Base-by-base conservation (phyloP, 2,329 filamentous ascomycete species). In the Colletotrichum camelliae region DNA sequence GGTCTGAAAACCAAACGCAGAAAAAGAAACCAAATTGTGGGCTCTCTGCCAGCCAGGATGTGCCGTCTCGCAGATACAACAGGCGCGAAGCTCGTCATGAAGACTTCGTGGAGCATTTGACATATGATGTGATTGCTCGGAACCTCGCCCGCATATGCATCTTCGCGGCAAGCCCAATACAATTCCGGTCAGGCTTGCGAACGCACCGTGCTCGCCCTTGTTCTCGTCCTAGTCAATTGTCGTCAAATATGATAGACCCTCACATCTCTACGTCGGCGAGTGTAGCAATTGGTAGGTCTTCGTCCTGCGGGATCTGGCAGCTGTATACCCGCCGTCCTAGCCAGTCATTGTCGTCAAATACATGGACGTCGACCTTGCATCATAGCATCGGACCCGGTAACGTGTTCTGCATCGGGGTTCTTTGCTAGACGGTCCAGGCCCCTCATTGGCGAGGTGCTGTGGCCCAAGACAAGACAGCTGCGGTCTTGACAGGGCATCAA, bases 121-220 rank as follows among this genome's bases (percentile, higher is more conserved):
- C 33, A 57, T 29, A 57, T 66, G 39, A 74, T 58, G 48, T 67
- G 65, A 74, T 37, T 67, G 65, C 64, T 65, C 64, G 35, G 37
- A 70, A 69, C 15, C 52, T 48, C 43, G 13, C 61, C 43, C 27
- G 35, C 64, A 58, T 24, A 52, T 74, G 70, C 57, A 76, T 58
- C 52, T 43, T 74, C 31, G 43, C 64, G 43, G 43, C 57, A 69
- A n/a, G 57, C 12, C 16, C 37, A 48, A 39, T 12, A 69, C 70
- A 16, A 43, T 69, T 60, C 27, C 16, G 69, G 74, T 39, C 9
- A 72, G 27, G 64, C 35, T 69, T 76, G 70, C 70, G 70, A 69
- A 10, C 10, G 27, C 37, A 16, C 55, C 9, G 29, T 29, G 24
- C 65, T 58, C 37, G 48, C 37, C 27, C 39, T 68, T 33, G 62